Base-by-base conservation (phyloP, 371 early-diverging fungal genomes). In the Haplosporangium sp. region DNA sequence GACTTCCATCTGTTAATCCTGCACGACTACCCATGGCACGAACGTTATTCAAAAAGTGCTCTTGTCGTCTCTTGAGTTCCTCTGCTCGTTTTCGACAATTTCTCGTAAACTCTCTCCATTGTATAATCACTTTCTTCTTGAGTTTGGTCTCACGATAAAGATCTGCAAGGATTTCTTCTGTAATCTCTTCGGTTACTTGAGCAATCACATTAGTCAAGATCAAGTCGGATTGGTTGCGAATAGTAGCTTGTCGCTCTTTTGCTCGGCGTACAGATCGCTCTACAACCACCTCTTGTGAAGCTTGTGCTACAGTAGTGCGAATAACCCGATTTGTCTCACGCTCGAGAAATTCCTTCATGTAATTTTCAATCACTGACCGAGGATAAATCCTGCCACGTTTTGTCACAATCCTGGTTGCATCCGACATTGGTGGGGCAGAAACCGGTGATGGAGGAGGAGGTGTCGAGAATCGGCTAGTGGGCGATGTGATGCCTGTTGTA, bases 1-100 rank as follows among this genome's bases (percentile, higher is more conserved):
- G 73, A 2, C 65, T 50, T 13, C 40, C 56, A 56, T 69, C 75
- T 4, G 17, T 45, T 3, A 81, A 52, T 2, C 81, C 75, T 10
- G 75, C 74, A 9, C 74, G 64, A 50, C 75, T 81, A 58, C 64
- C 61, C 81, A 74, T 74, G 4, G 81, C 74, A 2, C 74, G 71
- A 10, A 81, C 71, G 39, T 74, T 74, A 15, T 38, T 34, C 60
- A 81, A 47, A 53, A 74, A 74, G 40, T 74, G 71, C 17, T 71
- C 74, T 19, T 68, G 71, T 13, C 71, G 63, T 40, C 75, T 63
- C 38, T 61, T 57, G 35, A 74, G 71, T n/a, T 81, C 81, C 15
- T 71, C 71, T 0, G 74, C 71, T 11, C 75, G 68, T 19, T 61
- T 57, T n/a, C 60, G 64, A n/a, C 62, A 60, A 57, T 57, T 55